Evolutionary conservation across 192 early-diverging fungal genomes (phyloP), one percentile per base, ranked within the genome.

Genomic region (Gryganskiella cystojenkinii): DNA sequence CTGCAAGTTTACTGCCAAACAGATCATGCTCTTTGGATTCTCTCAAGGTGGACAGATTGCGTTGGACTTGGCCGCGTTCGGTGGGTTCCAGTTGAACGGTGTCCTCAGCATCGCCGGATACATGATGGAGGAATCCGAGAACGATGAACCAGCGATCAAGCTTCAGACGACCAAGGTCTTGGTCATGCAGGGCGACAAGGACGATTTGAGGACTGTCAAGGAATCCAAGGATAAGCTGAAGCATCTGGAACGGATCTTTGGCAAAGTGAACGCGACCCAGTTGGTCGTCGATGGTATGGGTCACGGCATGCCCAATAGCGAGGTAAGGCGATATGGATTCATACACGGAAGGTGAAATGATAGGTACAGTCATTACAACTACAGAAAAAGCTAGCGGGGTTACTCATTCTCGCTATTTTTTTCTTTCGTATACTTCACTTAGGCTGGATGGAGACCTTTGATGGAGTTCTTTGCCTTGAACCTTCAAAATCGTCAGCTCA

Each of bases 11-110:
- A 51, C 59, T 0, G 57, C 81, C 6, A 55, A 58, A 35, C 71
- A 81, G 24, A 84, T 93, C 31, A 84, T 88, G 44, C 55, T 94
- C 3, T 87, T 95, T 78, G 93, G 93, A 4, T 95, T 93, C 71
- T 86, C 89, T 13, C 91, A 95, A 46, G 93, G 93, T 37, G 93
- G 83, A 3, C 73, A 82, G 5, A 83, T 87, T 17, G 91, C 91
- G 31, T 55, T 95, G 53, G 90, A 93, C 69, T 15, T 89, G 28
- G 89, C 82, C 0, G 71, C 91, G 10, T 85, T 88, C 51, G 89
- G 89, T 24, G 70, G 66, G 9, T 25, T 64, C 0, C 63, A 68
- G 31, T 47, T 92, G n/a, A 82, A 84, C 3, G 89, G 87, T 7
- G 89, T 90, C 9, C 67, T 94, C 7, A 85, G 86, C 56, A 81